Percentiles rank a stretch among this genome's conserved stretches.
Evolutionary conservation across 495 filamentous ascomycete genomes (phyloP).

Genomic region (Aspergillus campestris): DNA sequence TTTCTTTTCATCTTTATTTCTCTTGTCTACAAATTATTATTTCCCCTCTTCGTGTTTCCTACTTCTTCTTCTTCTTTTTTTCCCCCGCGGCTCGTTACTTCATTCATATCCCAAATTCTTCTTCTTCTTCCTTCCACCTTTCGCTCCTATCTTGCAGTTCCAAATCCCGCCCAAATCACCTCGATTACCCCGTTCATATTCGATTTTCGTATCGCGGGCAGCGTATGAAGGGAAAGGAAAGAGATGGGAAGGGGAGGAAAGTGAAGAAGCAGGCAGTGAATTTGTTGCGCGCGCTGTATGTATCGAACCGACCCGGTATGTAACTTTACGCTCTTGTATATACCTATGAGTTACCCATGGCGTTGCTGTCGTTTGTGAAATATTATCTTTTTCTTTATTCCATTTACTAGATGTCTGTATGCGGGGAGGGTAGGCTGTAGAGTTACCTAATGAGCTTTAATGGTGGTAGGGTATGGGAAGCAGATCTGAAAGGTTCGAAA

Average conservation of each 20-base stretch:
- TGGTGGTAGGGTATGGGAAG: too few species aligned
- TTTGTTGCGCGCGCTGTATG: constrained; percentile 5
- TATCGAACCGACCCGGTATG: constrained; percentile 3
- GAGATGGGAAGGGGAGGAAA: too few species aligned
- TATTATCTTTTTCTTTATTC: too few species aligned
- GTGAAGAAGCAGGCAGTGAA: background rate
- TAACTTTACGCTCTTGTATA: constrained; percentile 5
- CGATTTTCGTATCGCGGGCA: too few species aligned
- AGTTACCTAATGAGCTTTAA: too few species aligned
- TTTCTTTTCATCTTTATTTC: constrained; percentile 4
- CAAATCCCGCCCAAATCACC: background rate
- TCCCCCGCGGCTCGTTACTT: constrained; percentile 9
- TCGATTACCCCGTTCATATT: too few species aligned
- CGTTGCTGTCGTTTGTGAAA: background rate
- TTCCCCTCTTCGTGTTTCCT: background rate
- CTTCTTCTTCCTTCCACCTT: background rate
- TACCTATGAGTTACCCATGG: background rate
- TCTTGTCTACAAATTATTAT: too few species aligned
- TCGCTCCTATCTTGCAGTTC: background rate
- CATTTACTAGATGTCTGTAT: too few species aligned
- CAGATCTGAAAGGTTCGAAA: too few species aligned
- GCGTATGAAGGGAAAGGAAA: too few species aligned
- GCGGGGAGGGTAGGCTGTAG: too few species aligned
- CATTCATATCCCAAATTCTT: background rate
- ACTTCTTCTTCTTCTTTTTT: constrained; percentile 1